Percentiles rank a stretch among this genome's conserved stretches.
Evolutionary conservation across 352 stramenopile species (phyloP).

Genomic region (Achlya hypogyna): DNA sequence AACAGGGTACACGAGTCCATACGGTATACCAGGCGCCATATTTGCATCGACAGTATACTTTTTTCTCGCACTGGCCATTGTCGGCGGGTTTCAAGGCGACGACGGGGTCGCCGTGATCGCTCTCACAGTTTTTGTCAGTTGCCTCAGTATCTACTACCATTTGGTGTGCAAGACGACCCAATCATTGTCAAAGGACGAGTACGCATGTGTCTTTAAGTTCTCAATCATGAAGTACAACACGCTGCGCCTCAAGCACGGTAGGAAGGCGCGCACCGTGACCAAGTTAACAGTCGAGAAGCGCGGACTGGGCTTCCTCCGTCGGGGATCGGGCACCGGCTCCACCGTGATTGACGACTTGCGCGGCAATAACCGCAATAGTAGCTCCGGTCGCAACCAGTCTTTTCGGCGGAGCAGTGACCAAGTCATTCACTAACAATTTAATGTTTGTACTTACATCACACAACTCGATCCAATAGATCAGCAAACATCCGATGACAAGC

Average conservation of each 20-base stretch:
- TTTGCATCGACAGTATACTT: not conserved
- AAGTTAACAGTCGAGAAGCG: not conserved
- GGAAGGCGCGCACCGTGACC: not conserved
- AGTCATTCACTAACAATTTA: too few relatives aligned
- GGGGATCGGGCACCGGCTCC: not conserved
- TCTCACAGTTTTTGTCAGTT: not conserved
- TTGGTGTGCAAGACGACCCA: not conserved
- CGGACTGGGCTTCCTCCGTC: not conserved
- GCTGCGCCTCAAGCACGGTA: not conserved
- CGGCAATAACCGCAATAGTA: not conserved
- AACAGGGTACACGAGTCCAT: not conserved
- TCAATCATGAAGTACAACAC: conserved; percentile 8
- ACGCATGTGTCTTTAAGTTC: conserved; percentile 8
- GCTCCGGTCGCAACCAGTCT: too few relatives aligned
- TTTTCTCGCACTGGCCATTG: not conserved
- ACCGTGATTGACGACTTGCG: not conserved
- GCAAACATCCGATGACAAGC: too few relatives aligned
- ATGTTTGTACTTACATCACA: too few relatives aligned
- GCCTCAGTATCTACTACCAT: not conserved
- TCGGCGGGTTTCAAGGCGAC: conserved; percentile 15
- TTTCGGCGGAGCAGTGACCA: too few relatives aligned
- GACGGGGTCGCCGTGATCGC: not conserved
- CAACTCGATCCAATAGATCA: too few relatives aligned
- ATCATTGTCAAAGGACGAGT: conserved; percentile 7
- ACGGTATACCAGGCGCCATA: not conserved